phyloP scores from a whole-genome alignment of 192 early-diverging fungal species.

The Mortierella claussenii region DNA sequence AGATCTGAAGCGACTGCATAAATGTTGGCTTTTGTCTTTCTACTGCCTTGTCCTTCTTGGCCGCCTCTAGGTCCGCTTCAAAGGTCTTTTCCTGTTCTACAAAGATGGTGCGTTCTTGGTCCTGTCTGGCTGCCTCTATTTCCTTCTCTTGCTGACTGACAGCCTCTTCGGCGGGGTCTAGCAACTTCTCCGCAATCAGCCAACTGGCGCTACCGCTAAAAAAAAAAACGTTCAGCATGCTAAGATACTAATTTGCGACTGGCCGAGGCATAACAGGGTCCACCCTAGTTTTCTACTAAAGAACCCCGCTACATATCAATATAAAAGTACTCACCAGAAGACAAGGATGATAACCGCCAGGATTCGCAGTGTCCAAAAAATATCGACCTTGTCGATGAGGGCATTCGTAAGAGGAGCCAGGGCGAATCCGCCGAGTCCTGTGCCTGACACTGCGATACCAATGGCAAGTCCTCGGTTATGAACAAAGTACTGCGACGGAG shows the following conservation, averaged over 20 bases:
- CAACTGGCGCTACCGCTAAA: constrained; percentile 23
- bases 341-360: constrained; percentile 55
- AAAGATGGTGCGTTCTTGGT: constrained; percentile 2
- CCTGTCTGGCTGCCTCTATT: background rate
- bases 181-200: constrained; percentile 26
- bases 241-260: too few species aligned
- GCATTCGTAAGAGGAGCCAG: constrained; percentile 63
- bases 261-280: too few species aligned
- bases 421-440: constrained; percentile 72
- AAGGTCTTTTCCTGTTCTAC: background rate
- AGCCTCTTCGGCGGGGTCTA: background rate
- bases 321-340: constrained; percentile 20
- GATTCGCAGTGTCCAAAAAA: constrained; percentile 52
- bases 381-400: constrained; percentile 47
- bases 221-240: background rate
- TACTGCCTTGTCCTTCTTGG: background rate
- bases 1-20: constrained; percentile 31
- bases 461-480: constrained; percentile 68
- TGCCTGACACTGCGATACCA: constrained; percentile 72
- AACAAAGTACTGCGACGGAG: constrained; percentile 73
- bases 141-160: background rate
- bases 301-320: too few species aligned
- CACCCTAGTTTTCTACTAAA: background rate
- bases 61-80: background rate
- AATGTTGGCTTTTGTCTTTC: constrained; percentile 7